Percentiles rank a stretch among this genome's conserved stretches.
Evolutionary conservation across 306 rosid genomes (phyloP).

Genomic region (Pyrus bretschneideri): DNA sequence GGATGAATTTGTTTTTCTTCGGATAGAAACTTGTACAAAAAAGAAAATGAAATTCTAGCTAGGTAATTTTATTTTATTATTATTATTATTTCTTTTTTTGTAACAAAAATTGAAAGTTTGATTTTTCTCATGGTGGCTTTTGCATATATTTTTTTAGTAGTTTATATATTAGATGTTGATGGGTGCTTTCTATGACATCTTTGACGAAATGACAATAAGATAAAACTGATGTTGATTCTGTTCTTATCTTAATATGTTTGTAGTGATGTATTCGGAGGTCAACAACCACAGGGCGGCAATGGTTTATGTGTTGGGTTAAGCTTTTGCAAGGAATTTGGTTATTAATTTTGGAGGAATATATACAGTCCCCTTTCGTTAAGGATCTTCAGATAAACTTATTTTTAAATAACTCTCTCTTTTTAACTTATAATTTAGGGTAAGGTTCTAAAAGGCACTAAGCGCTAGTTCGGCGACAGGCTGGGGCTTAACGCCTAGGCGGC

Average conservation of each 20-base stretch:
- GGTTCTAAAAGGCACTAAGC: too few species aligned
- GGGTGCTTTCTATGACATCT: background rate
- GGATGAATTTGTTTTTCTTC: background rate
- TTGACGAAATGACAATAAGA: background rate
- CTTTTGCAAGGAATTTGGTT: background rate
- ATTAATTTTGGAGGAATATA: background rate
- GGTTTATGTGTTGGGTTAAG: background rate
- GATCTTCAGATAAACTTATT: too few species aligned
- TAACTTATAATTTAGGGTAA: too few species aligned
- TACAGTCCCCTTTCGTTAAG: too few species aligned
- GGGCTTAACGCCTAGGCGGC: too few species aligned
- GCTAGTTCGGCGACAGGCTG: accelerated
- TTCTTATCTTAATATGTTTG: background rate
- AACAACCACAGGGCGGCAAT: background rate
- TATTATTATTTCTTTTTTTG: too few species aligned
- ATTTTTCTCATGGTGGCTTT: background rate
- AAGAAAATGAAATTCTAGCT: background rate
- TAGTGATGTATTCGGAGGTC: background rate
- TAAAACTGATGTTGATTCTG: background rate
- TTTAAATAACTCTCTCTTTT: too few species aligned
- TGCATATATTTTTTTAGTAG: background rate
- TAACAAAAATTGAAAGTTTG: background rate
- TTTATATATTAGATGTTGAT: background rate
- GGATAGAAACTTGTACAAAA: background rate
- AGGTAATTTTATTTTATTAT: too few species aligned